Conservation (phyloP, 495 filamentous ascomycete genomes). For the Penicillium waksmanii region DNA sequence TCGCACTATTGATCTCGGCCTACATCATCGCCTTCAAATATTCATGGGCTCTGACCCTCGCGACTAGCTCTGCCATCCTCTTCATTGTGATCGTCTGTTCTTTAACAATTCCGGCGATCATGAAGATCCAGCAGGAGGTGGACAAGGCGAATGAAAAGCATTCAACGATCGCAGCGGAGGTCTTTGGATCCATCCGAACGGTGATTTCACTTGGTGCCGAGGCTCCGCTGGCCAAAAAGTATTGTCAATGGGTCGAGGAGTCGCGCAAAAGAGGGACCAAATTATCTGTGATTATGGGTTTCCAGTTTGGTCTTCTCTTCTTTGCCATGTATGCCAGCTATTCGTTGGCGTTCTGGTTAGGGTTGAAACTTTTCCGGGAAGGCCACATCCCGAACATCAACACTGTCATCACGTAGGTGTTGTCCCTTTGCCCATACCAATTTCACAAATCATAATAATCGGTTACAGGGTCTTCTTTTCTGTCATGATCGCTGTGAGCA, state of each 20-base stretch:
- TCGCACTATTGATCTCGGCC: constrained; percentile 54
- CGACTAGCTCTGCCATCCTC: constrained; percentile 44
- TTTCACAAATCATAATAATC: background rate
- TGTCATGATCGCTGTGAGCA: constrained; percentile 33
- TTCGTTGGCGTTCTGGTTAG: constrained; percentile 57
- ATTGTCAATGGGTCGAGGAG: constrained; percentile 58
- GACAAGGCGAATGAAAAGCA: constrained; percentile 37
- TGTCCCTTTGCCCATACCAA: constrained; percentile 15
- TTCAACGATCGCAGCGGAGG: constrained; percentile 50
- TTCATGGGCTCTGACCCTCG: constrained; percentile 52
- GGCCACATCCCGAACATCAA: constrained; percentile 44
- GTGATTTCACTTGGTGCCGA: constrained; percentile 59
- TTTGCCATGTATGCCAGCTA: constrained; percentile 52
- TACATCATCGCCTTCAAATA: constrained; percentile 54
- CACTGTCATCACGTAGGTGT: constrained; percentile 53
- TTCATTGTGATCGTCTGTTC: constrained; percentile 37
- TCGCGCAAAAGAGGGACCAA: constrained; percentile 54
- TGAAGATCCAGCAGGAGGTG: constrained; percentile 38
- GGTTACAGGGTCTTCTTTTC: constrained; percentile 52
- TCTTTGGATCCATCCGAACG: constrained; percentile 51
- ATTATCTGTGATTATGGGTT: constrained; percentile 29
- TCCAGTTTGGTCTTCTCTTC: constrained; percentile 37
- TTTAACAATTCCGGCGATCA: constrained; percentile 43
- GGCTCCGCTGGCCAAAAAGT: constrained; percentile 39
- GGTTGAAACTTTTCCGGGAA: constrained; percentile 42